Conservation (phyloP, 305 asterid species). For the Solanum chacoense region DNA sequence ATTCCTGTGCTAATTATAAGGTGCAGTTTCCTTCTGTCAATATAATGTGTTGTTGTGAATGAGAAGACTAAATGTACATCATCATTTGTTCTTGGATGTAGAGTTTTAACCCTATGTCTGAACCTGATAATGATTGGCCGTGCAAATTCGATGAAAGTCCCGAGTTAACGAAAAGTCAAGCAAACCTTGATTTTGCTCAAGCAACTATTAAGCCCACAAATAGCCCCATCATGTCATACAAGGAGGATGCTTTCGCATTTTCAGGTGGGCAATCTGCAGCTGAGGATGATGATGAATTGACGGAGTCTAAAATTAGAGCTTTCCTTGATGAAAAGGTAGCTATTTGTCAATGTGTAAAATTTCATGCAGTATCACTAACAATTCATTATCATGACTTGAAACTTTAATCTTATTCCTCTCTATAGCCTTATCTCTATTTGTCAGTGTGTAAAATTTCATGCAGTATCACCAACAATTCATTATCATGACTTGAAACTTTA, state of each 20-base stretch:
- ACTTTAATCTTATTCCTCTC: background rate
- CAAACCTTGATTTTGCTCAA: constrained; percentile 30
- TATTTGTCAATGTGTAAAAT: background rate
- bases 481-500: background rate
- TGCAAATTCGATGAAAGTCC: constrained; percentile 80
- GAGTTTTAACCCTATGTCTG: constrained; percentile 97
- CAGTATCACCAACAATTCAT: background rate
- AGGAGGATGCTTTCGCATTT: constrained; percentile 58
- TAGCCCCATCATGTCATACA: constrained; percentile 29
- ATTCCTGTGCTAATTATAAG: constrained; percentile 59
- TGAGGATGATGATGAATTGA: constrained; percentile 83
- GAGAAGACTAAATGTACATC: constrained; percentile 9
- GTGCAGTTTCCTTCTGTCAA: constrained; percentile 18
- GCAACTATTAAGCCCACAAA: constrained; percentile 23
- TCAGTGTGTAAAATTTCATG: background rate
- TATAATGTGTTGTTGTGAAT: background rate
- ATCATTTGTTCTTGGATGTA: constrained; percentile 19
- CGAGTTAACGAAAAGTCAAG: constrained; percentile 35
- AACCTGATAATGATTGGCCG: constrained; percentile 75
- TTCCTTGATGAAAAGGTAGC: constrained; percentile 90
- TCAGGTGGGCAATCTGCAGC: constrained; percentile 41
- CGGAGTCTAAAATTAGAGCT: constrained; percentile 82
- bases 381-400: background rate
- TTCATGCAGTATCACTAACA: background rate
- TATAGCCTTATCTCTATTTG: background rate